Evolutionary conservation across 108 stramenopile species (phyloP), one percentile per base, ranked within the genome.

Genomic region (Conticribra guillardii): DNA sequence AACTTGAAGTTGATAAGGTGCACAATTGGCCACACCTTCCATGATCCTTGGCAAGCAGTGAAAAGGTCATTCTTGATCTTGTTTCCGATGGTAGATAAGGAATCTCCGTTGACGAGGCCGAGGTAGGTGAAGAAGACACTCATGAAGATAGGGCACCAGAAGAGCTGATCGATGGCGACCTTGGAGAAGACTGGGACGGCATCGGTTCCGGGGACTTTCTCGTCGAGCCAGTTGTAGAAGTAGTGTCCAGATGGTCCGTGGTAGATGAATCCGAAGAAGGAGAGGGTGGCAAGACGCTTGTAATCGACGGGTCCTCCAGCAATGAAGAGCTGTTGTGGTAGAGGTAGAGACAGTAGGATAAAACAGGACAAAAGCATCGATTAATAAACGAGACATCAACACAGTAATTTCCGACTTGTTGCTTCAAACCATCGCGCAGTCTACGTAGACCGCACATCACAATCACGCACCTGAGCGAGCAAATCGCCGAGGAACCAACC

Each of bases 161-260:
- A 63, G 57, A 90, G 80, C 73, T 96, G 94, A 71, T 98, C 97
- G 82, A 98, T 93, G 61, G 86, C 93, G 56, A 98, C 96, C 92
- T 98, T 98, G 47, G 79, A 53, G 55, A 89, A 90, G 64, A 96
- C 94, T 27, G 84, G 69, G 62, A 73, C 59, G 49, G 74, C 88
- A 30, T 84, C 87, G 27, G 93, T 97, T 74, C 97, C 97, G 28
- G 85, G 77, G 66, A 98, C 80, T 70, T 93, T 84, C 45, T 65
- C 53, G 67, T 98, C 98, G 34, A 98, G 85, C 89, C 94, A 96
- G 85, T 96, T 95, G 96, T 98, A 98, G 83, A 97, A 98, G 86
- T 87, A 98, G 84, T 98, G 98, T 54, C 98, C 98, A 53, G 96
- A 96, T 37, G 98, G 97, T 46, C 98, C 98, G 87, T 98, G 98